These are phyloP conservation scores for Sporormia fimetaria DNA, from an alignment of 495 filamentous ascomycete genomes.

Conservation along the genomic window DNA sequence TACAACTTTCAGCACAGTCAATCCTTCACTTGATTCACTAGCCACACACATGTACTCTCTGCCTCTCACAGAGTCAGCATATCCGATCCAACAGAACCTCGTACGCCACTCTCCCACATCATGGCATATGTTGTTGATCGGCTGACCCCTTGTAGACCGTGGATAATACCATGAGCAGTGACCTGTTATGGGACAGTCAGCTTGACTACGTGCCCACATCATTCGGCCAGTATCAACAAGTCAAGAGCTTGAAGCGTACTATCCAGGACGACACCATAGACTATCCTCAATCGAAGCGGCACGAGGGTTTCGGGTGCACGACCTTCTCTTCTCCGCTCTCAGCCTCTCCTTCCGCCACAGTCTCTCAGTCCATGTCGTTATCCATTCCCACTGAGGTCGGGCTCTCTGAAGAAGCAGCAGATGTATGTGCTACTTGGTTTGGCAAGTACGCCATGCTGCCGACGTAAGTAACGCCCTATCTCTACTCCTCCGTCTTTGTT, in stretches of 20 bases:
- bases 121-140: background rate
- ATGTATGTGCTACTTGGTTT: conserved; percentile 24
- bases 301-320: conserved; percentile 4
- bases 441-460: conserved; percentile 19
- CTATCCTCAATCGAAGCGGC: conserved; percentile 16
- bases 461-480: conserved; percentile 3
- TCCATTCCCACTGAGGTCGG: conserved; percentile 11
- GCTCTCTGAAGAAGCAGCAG: conserved; percentile 20
- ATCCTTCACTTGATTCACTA: conserved; percentile 9
- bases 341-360: conserved; percentile 9
- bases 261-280: conserved; percentile 14
- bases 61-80: conserved; percentile 2
- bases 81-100: conserved; percentile 10
- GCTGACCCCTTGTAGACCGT: conserved; percentile 10
- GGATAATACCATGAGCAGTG: conserved; percentile 14
- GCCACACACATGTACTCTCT: conserved; percentile 3
- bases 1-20: conserved; percentile 4
- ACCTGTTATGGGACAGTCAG: conserved; percentile 4
- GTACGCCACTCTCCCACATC: conserved; percentile 3
- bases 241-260: conserved; percentile 4
- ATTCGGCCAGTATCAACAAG: background rate
- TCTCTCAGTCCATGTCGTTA: conserved; percentile 8
- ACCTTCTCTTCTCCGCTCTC: conserved; percentile 6
- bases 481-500: background rate
- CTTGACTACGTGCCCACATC: background rate